These are phyloP conservation scores for Neurospora crassa DNA, from an alignment of 2,329 filamentous ascomycete genomes.

Conservation along the genomic window DNA sequence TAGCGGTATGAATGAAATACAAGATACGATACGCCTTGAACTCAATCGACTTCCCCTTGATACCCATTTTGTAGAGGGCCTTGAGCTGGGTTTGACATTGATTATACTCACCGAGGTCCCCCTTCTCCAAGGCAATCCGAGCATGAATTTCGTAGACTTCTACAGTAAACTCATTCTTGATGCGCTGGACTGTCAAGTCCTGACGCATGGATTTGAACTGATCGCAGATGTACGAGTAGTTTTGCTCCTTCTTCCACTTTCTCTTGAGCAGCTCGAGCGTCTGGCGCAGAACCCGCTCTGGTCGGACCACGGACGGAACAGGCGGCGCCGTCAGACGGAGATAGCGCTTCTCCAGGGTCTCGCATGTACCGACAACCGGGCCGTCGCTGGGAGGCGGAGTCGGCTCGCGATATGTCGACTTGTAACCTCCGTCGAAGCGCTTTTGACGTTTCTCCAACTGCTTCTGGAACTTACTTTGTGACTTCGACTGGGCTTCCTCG, in stretches of 20 bases:
- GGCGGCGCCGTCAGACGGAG: constrained; percentile 87
- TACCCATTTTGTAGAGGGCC: constrained; percentile 75
- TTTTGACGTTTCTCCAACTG: constrained; percentile 81
- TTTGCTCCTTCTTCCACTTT: constrained; percentile 89
- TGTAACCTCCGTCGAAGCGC: constrained; percentile 67
- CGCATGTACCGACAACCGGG: constrained; percentile 78
- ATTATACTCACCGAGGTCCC: constrained; percentile 99
- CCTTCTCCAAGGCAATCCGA: constrained; percentile 93
- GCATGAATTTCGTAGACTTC: constrained; percentile 96
- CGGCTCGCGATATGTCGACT: constrained; percentile 43
- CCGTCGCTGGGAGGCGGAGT: constrained; percentile 49
- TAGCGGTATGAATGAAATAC: constrained; percentile 98
- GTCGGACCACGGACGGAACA: constrained; percentile 80
- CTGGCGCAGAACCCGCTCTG: constrained; percentile 67
- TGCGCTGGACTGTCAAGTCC: constrained; percentile 94
- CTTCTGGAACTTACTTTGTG: constrained; percentile 81
- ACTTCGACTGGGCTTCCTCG: constrained; percentile 34
- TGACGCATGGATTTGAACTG: constrained; percentile 98
- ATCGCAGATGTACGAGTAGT: constrained; percentile 97
- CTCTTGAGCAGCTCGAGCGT: constrained; percentile 82
- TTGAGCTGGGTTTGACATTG: constrained; percentile 98
- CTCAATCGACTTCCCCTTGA: constrained; percentile 85
- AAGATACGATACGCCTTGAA: constrained; percentile 99
- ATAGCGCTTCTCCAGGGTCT: constrained; percentile 84
- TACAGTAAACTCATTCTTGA: constrained; percentile 94